Conservation (phyloP, 805 yeast genomes). For the Wickerhamomyces xylosicus region DNA sequence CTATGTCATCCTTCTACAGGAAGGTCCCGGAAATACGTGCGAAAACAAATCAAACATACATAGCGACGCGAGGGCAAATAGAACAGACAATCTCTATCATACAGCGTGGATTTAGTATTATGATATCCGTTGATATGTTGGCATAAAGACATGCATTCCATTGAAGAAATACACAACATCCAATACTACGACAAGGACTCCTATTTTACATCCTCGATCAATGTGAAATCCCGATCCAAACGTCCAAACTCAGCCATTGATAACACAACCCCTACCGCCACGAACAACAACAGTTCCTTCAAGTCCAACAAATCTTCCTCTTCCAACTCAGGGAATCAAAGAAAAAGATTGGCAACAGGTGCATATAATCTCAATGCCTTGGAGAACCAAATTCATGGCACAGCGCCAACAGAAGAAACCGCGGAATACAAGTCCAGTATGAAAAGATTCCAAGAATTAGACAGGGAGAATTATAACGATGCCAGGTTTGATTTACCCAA, state of each 20-base stretch:
- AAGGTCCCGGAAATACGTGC: no score
- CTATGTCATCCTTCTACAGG: no score
- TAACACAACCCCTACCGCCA: constrained; percentile 3
- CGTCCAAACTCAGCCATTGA: constrained; percentile 3
- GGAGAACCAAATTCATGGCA: constrained; percentile 18
- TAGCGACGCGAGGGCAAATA: no score
- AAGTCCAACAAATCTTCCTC: not conserved
- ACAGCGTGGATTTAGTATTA: no score
- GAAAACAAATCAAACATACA: no score
- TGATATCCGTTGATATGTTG: no score
- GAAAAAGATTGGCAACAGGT: constrained; percentile 19
- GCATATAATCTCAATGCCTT: constrained; percentile 18
- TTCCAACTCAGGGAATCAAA: not conserved
- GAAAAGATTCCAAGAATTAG: constrained; percentile 30
- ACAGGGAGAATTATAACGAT: constrained; percentile 35
- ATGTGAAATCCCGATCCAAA: constrained; percentile 12
- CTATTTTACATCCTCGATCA: constrained; percentile 19
- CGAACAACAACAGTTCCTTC: not conserved
- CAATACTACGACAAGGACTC: constrained; percentile 5
- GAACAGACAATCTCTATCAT: no score
- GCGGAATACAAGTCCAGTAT: constrained; percentile 25
- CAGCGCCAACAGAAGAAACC: constrained; percentile 16
- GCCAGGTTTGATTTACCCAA: constrained; percentile 28
- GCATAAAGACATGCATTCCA: not conserved
- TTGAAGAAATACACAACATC: not conserved